phyloP scores from a whole-genome alignment of 2,329 filamentous ascomycete genomes.

The Cladosporium velox region DNA sequence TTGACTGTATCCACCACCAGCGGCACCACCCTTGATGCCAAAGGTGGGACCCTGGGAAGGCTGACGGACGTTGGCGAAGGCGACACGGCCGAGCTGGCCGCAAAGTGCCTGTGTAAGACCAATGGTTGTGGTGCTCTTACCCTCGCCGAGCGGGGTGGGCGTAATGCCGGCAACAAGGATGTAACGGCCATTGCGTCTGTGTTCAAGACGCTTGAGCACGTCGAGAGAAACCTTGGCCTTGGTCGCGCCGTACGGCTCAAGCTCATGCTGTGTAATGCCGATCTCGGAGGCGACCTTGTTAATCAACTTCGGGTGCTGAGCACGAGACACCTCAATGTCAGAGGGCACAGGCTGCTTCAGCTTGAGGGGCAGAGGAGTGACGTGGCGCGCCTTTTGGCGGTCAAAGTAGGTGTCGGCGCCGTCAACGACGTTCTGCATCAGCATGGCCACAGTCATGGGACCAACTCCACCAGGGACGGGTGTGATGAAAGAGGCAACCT shows the following conservation, averaged over 20 bases:
- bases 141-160: constrained; percentile 92
- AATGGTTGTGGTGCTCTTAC: constrained; percentile 97
- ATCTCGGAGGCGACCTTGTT: constrained; percentile 81
- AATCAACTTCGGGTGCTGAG: constrained; percentile 90
- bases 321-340: constrained; percentile 87
- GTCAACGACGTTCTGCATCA: constrained; percentile 91
- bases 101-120: constrained; percentile 91
- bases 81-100: constrained; percentile 81
- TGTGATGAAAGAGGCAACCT: constrained; percentile 90
- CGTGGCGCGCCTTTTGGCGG: constrained; percentile 75
- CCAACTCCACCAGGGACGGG: constrained; percentile 96
- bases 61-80: constrained; percentile 95
- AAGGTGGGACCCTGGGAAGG: constrained; percentile 97
- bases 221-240: constrained; percentile 93
- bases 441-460: constrained; percentile 98
- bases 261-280: constrained; percentile 82
- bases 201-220: constrained; percentile 78
- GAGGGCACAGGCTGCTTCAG: constrained; percentile 82
- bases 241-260: constrained; percentile 91
- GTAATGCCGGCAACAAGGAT: constrained; percentile 94
- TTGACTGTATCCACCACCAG: constrained; percentile 96
- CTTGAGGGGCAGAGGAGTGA: constrained; percentile 81
- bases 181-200: constrained; percentile 87
- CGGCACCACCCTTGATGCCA: constrained; percentile 97
- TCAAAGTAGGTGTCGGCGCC: constrained; percentile 81